Conservation (phyloP, 1,284 basidiomycete genomes). For the Cryptococcus deneoformans region DNA sequence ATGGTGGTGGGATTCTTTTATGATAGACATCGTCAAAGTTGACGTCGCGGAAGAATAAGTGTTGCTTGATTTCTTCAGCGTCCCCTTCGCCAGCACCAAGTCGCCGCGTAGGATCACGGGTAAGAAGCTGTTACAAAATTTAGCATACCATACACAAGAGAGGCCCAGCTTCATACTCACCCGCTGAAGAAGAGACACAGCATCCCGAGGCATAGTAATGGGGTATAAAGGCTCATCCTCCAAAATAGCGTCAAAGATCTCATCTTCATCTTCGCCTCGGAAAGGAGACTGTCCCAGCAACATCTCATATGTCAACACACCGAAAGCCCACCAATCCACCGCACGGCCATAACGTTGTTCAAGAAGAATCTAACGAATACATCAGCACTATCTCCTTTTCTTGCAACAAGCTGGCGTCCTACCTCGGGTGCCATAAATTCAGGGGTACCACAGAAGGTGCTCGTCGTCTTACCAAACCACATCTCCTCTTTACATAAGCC, state of each 20-base stretch:
- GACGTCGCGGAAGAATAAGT: slow-evolving; percentile 98
- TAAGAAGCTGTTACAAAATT: slow-evolving; percentile 65
- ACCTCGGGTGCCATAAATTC: slow-evolving; percentile 99
- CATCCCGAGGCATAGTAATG: slow-evolving; percentile 99
- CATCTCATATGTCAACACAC: slow-evolving; percentile 99
- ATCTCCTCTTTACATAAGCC: slow-evolving; percentile 98
- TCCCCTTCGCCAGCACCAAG: slow-evolving; percentile 95
- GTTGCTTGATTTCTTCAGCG: slow-evolving; percentile 95
- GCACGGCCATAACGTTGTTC: slow-evolving; percentile 98
- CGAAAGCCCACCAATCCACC: slow-evolving; percentile 99
- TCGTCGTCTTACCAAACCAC: slow-evolving; percentile 96
- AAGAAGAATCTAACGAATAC: slow-evolving; percentile 70
- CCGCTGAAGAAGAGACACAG: slow-evolving; percentile 93
- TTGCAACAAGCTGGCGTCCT: slow-evolving; percentile 17
- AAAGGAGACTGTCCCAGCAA: slow-evolving; percentile 97
- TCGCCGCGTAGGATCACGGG: slow-evolving; percentile 86
- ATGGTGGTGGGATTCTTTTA: slow-evolving; percentile 95
- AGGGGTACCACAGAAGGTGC: slow-evolving; percentile 98
- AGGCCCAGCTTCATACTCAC: slow-evolving; percentile 50
- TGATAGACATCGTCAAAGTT: slow-evolving; percentile 94
- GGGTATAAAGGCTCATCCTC: slow-evolving; percentile 99
- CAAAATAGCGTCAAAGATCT: slow-evolving; percentile 98
- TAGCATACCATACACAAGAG: not conserved
- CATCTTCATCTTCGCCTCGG: slow-evolving; percentile 98
- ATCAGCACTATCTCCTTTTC: not conserved